Conservation (phyloP, 768 basidiomycete species). For the Tremella mesenterica region DNA sequence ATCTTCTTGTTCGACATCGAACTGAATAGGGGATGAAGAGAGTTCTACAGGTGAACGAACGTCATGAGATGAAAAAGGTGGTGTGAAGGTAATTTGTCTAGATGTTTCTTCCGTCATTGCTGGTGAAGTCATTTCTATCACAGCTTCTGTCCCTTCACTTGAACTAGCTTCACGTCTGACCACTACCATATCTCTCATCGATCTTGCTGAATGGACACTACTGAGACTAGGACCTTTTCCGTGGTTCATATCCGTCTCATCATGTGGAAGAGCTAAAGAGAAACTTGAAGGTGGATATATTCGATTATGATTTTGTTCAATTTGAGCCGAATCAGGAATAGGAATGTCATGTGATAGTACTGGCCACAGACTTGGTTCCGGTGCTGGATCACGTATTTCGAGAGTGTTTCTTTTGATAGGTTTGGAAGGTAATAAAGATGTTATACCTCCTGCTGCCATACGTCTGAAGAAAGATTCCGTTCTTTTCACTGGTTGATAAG, state of each 20-base stretch:
- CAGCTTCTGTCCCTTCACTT: neutral
- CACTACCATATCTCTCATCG: conserved; percentile 38
- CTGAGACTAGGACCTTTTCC: conserved; percentile 20
- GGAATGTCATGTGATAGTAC: conserved; percentile 48
- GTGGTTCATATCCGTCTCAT: too few relatives aligned
- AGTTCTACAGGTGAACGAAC: too few relatives aligned
- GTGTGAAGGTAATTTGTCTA: neutral
- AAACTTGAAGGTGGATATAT: conserved; percentile 19
- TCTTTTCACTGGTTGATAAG: conserved; percentile 62
- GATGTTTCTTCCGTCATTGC: neutral
- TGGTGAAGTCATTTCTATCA: neutral
- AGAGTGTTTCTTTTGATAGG: conserved; percentile 8
- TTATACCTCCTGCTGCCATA: conserved; percentile 29
- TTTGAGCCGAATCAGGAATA: too few relatives aligned
- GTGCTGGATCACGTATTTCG: conserved; percentile 72
- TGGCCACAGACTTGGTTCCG: conserved; percentile 55
- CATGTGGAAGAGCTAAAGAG: conserved; percentile 2
- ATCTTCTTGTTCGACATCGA: too few relatives aligned
- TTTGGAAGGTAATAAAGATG: conserved; percentile 6
- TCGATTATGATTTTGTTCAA: neutral
- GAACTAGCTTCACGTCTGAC: conserved; percentile 24
- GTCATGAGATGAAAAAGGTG: too few relatives aligned
- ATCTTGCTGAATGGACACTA: conserved; percentile 20
- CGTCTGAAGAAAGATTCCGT: conserved; percentile 41
- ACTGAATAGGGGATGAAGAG: too few relatives aligned